These are phyloP conservation scores for Erythrophleum ivorense DNA, from an alignment of 331 rosid species.

Conservation along the genomic window DNA sequence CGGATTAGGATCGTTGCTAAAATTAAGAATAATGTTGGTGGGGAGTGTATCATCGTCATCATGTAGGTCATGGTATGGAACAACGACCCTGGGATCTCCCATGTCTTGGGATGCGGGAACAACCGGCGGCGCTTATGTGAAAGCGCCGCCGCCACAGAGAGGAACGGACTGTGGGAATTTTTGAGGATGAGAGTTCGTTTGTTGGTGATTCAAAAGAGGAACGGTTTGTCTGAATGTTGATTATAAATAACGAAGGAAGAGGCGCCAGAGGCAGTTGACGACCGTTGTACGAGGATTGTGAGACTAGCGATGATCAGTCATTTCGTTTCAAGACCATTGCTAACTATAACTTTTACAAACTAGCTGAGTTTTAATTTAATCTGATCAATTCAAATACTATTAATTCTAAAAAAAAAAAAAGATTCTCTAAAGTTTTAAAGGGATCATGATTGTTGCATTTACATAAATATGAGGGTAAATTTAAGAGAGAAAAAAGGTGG, in stretches of 20 bases:
- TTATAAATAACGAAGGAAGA: not conserved
- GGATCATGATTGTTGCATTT: too few species aligned
- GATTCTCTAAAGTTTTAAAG: not conserved
- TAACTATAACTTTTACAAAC: not conserved
- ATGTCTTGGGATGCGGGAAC: not conserved
- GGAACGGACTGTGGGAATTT: not conserved
- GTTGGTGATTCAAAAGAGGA: not conserved
- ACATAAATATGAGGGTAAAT: too few species aligned
- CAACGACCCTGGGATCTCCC: not conserved
- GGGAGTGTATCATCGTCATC: not conserved
- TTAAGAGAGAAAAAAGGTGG: too few species aligned
- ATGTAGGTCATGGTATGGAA: not conserved
- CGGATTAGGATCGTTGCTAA: not conserved
- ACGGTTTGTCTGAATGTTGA: not conserved
- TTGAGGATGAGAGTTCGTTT: not conserved
- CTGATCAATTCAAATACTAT: not conserved
- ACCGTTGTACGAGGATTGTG: not conserved
- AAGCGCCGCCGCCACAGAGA: not conserved
- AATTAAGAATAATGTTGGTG: not conserved
- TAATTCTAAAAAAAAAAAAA: too few species aligned
- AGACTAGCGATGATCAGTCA: not conserved
- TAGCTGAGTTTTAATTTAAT: not conserved
- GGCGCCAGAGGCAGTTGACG: conserved; percentile 8
- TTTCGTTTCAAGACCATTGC: not conserved
- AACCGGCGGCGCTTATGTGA: not conserved